phyloP scores from a whole-genome alignment of 768 basidiomycete genomes.

The Lanmaoa rubissima region DNA sequence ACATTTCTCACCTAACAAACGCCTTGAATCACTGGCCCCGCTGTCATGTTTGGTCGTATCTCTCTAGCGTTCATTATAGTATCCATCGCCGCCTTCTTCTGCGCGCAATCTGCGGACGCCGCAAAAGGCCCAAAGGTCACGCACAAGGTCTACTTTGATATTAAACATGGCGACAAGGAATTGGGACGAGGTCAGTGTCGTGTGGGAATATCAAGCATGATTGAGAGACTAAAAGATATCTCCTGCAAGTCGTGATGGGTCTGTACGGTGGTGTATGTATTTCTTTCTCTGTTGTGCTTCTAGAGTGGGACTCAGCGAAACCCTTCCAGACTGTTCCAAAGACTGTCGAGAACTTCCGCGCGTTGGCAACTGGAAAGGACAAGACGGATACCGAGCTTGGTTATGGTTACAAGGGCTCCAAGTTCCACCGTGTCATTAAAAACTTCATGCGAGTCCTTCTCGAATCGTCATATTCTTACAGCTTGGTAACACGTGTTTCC shows the following conservation, averaged over 20 bases:
- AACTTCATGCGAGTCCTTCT: constrained; percentile 70
- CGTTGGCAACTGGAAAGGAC: constrained; percentile 78
- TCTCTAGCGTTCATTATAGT: constrained; percentile 61
- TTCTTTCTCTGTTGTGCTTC: neutral
- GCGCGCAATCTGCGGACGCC: constrained; percentile 70
- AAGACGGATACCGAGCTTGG: constrained; percentile 66
- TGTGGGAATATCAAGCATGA: neutral
- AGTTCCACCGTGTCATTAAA: constrained; percentile 96
- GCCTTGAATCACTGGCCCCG: constrained; percentile 1
- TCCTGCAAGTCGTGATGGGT: constrained; percentile 68
- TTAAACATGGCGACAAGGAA: constrained; percentile 86
- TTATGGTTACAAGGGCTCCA: constrained; percentile 92
- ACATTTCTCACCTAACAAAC: constrained; percentile 11
- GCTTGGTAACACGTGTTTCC: neutral
- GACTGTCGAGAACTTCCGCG: constrained; percentile 97
- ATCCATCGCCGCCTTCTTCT: constrained; percentile 67
- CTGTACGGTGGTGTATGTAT: constrained; percentile 80
- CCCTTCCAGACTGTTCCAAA: constrained; percentile 80
- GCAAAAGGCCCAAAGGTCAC: constrained; percentile 88
- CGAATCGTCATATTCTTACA: neutral
- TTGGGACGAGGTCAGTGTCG: constrained; percentile 70
- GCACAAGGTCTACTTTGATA: constrained; percentile 91
- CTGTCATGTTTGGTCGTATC: constrained; percentile 55
- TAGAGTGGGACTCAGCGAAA: neutral
- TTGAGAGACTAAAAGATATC: constrained; percentile 6